Conservation (phyloP, 2,329 filamentous ascomycete genomes). For the Stenocarpella maydis region DNA sequence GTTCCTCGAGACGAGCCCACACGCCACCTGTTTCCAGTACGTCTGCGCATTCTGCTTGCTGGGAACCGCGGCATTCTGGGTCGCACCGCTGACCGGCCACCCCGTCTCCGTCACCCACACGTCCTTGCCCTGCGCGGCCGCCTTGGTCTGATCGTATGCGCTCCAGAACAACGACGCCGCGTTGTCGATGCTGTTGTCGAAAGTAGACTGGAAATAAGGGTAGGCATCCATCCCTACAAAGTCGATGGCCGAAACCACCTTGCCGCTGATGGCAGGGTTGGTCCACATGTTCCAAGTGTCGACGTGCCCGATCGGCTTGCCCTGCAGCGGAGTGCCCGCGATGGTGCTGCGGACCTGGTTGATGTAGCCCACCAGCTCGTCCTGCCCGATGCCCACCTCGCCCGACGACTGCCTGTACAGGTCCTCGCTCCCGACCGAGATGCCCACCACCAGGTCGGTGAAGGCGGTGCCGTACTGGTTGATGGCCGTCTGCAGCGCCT, state of each 20-base stretch:
- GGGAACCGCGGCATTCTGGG: conserved; percentile 68
- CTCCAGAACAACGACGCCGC: conserved; percentile 74
- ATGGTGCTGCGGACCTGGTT: conserved; percentile 70
- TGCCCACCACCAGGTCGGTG: conserved; percentile 75
- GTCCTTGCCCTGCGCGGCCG: conserved; percentile 50
- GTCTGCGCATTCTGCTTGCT: conserved; percentile 72
- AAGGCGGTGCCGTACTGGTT: conserved; percentile 72
- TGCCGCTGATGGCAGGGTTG: conserved; percentile 73
- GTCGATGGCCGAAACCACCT: conserved; percentile 74
- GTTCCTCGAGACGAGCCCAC: conserved; percentile 66
- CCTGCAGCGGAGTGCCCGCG: conserved; percentile 41
- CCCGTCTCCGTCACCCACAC: conserved; percentile 92
- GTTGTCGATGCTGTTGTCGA: conserved; percentile 70
- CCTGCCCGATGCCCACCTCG: conserved; percentile 56
- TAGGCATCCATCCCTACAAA: conserved; percentile 88
- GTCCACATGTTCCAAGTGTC: conserved; percentile 87
- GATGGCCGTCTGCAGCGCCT: conserved; percentile 75
- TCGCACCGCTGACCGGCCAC: conserved; percentile 78
- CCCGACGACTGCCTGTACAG: conserved; percentile 74
- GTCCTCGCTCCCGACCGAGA: conserved; percentile 88
- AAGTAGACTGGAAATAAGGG: conserved; percentile 80
- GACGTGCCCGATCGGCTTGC: conserved; percentile 75
- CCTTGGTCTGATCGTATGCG: conserved; percentile 57
- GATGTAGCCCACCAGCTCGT: conserved; percentile 72
- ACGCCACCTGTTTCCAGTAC: conserved; percentile 85